These are phyloP conservation scores for Spathaspora arborariae DNA, from an alignment of 805 yeast genomes.

Conservation along the genomic window DNA sequence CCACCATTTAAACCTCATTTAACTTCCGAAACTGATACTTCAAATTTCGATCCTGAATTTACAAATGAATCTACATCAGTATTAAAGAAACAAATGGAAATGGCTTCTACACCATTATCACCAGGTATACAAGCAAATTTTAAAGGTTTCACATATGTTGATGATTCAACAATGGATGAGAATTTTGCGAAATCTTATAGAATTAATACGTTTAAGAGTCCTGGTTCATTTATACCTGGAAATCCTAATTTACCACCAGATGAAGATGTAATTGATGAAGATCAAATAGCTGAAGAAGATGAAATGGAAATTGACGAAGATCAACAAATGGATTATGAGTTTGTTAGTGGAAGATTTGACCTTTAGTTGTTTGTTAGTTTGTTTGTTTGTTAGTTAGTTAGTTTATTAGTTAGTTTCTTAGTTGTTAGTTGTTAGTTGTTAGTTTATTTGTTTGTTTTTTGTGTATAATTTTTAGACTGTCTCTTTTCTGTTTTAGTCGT, in stretches of 20 bases:
- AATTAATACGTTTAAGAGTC: constrained; percentile 37
- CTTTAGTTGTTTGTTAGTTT: constrained; percentile 34
- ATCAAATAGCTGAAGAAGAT: constrained; percentile 45
- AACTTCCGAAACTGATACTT: constrained; percentile 86
- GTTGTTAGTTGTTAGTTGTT: too few species aligned
- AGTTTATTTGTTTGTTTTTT: too few species aligned
- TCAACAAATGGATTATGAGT: constrained; percentile 72
- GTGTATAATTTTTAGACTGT: too few species aligned
- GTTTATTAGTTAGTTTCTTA: background rate
- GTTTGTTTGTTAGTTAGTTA: background rate
- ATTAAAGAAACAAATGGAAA: constrained; percentile 60
- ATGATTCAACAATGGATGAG: constrained; percentile 89
- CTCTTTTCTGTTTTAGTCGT: too few species aligned
- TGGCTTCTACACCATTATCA: constrained; percentile 77
- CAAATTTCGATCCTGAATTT: constrained; percentile 97
- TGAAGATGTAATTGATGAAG: constrained; percentile 78
- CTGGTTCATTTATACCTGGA: constrained; percentile 75
- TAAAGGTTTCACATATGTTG: constrained; percentile 95
- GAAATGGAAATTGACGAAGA: constrained; percentile 52
- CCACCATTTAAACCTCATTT: constrained; percentile 98
- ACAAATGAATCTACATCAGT: constrained; percentile 87
- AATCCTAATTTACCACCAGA: constrained; percentile 78
- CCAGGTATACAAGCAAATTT: constrained; percentile 96
- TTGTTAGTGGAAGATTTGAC: constrained; percentile 88
- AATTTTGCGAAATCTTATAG: constrained; percentile 51